Conservation (phyloP, 139 green algal genomes). For the Astrephomene gubernaculifera region DNA sequence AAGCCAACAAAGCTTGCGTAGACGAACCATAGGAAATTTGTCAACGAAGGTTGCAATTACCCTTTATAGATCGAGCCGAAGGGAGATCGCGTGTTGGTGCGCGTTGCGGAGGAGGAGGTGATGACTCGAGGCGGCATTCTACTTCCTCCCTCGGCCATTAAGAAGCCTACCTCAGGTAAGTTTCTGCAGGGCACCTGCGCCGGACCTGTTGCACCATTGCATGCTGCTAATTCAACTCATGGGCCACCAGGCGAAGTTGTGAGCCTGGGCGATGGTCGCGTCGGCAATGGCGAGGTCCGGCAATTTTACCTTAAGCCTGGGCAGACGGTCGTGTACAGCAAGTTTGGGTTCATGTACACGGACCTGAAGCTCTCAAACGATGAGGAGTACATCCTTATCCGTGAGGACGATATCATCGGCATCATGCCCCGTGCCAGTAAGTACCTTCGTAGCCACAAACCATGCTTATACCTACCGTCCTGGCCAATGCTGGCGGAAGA, state of each 20-base stretch:
- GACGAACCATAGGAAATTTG: too few species aligned
- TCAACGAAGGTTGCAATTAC: too few species aligned
- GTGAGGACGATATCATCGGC: slow-evolving; percentile 93
- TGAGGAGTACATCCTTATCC: slow-evolving; percentile 86
- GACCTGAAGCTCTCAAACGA: slow-evolving; percentile 82
- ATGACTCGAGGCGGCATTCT: slow-evolving; percentile 92
- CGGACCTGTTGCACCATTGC: neutral
- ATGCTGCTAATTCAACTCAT: neutral
- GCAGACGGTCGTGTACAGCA: slow-evolving; percentile 91
- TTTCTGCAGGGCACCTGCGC: neutral
- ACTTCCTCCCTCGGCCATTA: slow-evolving; percentile 84
- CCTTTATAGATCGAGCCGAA: slow-evolving; percentile 82
- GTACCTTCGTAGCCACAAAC: neutral
- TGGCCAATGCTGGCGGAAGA: too few species aligned
- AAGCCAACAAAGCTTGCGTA: too few species aligned
- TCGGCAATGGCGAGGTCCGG: slow-evolving; percentile 36
- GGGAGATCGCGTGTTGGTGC: slow-evolving; percentile 92
- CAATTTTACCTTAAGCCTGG: slow-evolving; percentile 63
- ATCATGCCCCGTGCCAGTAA: slow-evolving; percentile 69
- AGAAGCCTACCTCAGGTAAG: slow-evolving; percentile 84
- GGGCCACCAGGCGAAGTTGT: slow-evolving; percentile 65
- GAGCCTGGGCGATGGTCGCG: slow-evolving; percentile 62
- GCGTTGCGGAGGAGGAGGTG: slow-evolving; percentile 83
- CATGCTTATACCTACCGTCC: too few species aligned
- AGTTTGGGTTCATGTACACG: slow-evolving; percentile 94